Evolutionary conservation across 257 asterid genomes (phyloP), one percentile per base, ranked within the genome.

Genomic region (Solanum ossicruentum): DNA sequence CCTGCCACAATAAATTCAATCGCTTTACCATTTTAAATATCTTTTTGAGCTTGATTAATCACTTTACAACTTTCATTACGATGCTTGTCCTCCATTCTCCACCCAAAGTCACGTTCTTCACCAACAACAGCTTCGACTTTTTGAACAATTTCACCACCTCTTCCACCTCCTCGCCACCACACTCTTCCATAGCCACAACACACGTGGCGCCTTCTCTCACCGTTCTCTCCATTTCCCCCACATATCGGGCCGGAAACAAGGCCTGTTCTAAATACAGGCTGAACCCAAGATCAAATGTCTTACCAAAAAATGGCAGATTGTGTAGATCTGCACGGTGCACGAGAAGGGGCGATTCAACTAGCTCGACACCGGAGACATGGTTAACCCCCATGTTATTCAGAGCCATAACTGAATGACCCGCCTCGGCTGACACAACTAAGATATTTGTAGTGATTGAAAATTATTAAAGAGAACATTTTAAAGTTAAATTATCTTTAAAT

Each of bases 321-420:
- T 93, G 98, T 0, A 97, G 97, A 87, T 96, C 98, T 45, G 97
- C 97, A 55, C 93, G 90, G 84, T 91, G 84, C 69, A 96, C 99
- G 23, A 93, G 82, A 10, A 98, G 99, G 45, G 90, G 95, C 10
- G 93, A 94, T 32, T 95, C 99, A 36, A 92, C 91, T 54, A 94
- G 20, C 92, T 96, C 99, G 84, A 96, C 92, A 16, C 91, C 99
- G 0, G 93, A 91, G 12, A 94, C 93, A 7, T 95, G 93, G 63
- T 85, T 89, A 36, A 95, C 87, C 9, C 98, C 99, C 84, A 95
- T 73, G 7, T 89, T 88, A 58, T 55, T 89, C 77, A 96, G 84
- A 2, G 99, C 98, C 91, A 84, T 86, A 9, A 94, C 96, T 32
- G 96, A 87, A 8, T 94, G 97, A 9, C 99, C 99, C 67, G 98